phyloP scores from a whole-genome alignment of 2,329 filamentous ascomycete species.

The Trichoderma gracile region DNA sequence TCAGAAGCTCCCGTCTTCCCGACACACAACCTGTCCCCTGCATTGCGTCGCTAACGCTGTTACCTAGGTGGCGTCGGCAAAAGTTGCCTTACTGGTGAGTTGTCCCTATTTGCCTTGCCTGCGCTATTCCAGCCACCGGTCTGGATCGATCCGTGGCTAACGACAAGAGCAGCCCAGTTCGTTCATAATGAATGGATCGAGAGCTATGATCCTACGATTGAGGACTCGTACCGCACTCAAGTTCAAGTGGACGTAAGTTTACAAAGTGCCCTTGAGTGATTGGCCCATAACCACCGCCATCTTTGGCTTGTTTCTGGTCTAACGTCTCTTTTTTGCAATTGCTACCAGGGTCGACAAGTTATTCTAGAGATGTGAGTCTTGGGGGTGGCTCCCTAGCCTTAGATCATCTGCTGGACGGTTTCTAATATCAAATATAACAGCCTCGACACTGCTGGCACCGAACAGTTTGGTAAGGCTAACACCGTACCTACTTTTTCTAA shows the following conservation, averaged over 20 bases:
- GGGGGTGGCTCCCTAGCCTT: neutral
- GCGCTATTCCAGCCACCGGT: neutral
- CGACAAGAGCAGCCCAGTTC: conserved; percentile 68
- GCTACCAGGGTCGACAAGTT: conserved; percentile 74
- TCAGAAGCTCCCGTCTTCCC: neutral
- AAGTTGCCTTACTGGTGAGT: conserved; percentile 82
- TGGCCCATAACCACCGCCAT: too few relatives aligned
- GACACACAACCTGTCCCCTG: conserved; percentile 31
- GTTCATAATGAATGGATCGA: conserved; percentile 95
- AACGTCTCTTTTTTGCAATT: conserved; percentile 29
- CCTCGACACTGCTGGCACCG: conserved; percentile 86
- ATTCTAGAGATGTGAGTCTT: conserved; percentile 80
- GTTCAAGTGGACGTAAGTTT: conserved; percentile 78
- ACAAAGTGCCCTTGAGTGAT: conserved; percentile 43
- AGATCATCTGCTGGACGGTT: neutral
- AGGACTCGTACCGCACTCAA: conserved; percentile 74
- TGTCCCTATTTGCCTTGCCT: conserved; percentile 21
- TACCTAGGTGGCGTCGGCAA: conserved; percentile 90
- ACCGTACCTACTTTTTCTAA: neutral
- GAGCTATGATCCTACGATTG: conserved; percentile 77
- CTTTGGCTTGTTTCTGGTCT: conserved; percentile 38
- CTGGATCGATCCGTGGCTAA: conserved; percentile 28
- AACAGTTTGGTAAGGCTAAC: conserved; percentile 73
- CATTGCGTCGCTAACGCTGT: conserved; percentile 27
- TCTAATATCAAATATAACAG: conserved; percentile 42